Evolutionary conservation across 805 yeast species (phyloP), one percentile per base, ranked within the genome.

Genomic region (Saturnispora silvae): DNA sequence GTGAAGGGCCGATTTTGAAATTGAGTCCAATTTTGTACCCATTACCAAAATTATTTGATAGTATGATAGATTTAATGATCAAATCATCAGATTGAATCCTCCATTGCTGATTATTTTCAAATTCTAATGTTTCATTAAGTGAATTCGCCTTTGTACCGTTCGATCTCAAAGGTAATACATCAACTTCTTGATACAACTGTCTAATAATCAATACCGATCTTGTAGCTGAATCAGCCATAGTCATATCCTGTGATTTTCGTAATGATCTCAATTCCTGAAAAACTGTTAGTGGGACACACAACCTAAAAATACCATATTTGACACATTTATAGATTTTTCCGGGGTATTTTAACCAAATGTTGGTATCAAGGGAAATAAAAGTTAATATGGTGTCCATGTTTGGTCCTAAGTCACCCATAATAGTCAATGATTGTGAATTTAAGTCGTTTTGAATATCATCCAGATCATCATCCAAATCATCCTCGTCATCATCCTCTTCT

Each of bases 291-390:
- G 92, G 87, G 4, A 81, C 73, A 46, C 76, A 70, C 18, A 77
- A 60, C 43, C 67, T 72, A 42, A 81, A 65, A 3, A 79, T 69
- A 11, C 65, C 67, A 45, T 72, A 70, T 23, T 77, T 65, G 10
- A 79, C 69, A 47, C 83, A 73, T 52, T 81, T 81, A 59, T 68
- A 81, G 16, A 81, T 64, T 43, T 79, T 67, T 2, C 89, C 94
- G 53, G 86, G 80, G 50, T 80, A 87, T 48, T 81, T 78, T 45
- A 81, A 60, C 87, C 89, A 81, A 40, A 80, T 73, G 45, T 82
- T 81, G 2, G 92, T 81, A 56, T 81, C 94, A 40, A 81, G 61
- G 1, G 83, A 71, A 38, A 80, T 65, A 47, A 65, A 67, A 0
- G 83, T 75, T 17, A 72, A 50, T 14, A 67, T 53, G 10, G 72